These are phyloP conservation scores for Colletotrichum karsti DNA, from an alignment of 2,329 filamentous ascomycete genomes.

Conservation along the genomic window DNA sequence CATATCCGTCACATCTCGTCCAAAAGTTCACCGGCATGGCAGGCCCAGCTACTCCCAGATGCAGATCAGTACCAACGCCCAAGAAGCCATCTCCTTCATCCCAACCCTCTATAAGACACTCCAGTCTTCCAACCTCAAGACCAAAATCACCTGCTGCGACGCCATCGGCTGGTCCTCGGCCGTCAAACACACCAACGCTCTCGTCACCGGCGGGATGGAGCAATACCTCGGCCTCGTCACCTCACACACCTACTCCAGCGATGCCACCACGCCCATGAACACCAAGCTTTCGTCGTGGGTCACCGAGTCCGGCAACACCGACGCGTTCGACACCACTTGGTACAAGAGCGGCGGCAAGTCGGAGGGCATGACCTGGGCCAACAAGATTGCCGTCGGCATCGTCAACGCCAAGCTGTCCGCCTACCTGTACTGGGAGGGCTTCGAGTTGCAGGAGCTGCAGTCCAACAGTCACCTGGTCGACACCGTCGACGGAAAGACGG, in stretches of 20 bases:
- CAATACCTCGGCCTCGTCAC: constrained; percentile 44
- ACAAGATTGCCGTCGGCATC: constrained; percentile 59
- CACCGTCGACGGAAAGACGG: constrained; percentile 35
- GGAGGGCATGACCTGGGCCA: constrained; percentile 65
- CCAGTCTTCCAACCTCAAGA: background rate
- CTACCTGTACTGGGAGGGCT: constrained; percentile 65
- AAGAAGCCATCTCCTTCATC: constrained; percentile 32
- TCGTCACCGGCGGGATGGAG: constrained; percentile 42
- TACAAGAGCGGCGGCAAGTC: constrained; percentile 53
- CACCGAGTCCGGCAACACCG: constrained; percentile 58
- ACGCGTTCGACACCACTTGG: constrained; percentile 53
- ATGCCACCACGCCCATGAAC: constrained; percentile 47
- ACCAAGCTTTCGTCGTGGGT: constrained; percentile 57
- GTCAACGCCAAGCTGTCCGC: constrained; percentile 56
- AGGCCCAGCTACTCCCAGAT: constrained; percentile 46
- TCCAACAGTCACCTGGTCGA: constrained; percentile 37
- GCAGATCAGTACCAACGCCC: constrained; percentile 40
- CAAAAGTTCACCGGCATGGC: background rate
- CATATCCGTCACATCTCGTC: background rate
- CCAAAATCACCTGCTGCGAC: constrained; percentile 45
- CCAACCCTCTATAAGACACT: constrained; percentile 13
- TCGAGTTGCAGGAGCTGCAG: constrained; percentile 39
- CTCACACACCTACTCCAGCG: constrained; percentile 50
- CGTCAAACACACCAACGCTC: constrained; percentile 43
- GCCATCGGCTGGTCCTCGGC: constrained; percentile 48